These are phyloP conservation scores for Gossypioides kirkii DNA, from an alignment of 345 rosid genomes.

Conservation along the genomic window DNA sequence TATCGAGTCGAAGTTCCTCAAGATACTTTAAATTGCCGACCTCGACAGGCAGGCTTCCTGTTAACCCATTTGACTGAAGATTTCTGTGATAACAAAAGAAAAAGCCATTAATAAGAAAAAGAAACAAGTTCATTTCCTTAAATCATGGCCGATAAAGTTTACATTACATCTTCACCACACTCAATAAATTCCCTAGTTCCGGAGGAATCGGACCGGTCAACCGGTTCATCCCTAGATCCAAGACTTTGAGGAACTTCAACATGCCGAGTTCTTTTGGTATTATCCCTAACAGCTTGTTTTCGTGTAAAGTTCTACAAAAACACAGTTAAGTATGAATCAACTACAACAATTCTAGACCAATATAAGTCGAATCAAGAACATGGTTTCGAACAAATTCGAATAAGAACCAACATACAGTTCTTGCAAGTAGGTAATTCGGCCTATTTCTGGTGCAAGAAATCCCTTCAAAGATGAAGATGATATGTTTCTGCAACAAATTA, in stretches of 20 bases:
- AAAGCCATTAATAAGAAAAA: background rate
- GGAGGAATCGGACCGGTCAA: slow-evolving; percentile 77
- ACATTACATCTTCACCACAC: slow-evolving; percentile 49
- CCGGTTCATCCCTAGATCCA: slow-evolving; percentile 90
- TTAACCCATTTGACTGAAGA: slow-evolving; percentile 88
- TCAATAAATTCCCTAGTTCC: slow-evolving; percentile 66
- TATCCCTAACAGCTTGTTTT: slow-evolving; percentile 61
- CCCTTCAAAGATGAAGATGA: slow-evolving; percentile 66
- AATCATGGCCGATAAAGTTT: slow-evolving; percentile 6
- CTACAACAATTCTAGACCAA: background rate
- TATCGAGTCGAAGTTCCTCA: slow-evolving; percentile 71
- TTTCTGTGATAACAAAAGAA: slow-evolving; percentile 47
- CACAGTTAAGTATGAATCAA: slow-evolving; percentile 13
- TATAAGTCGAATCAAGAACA: background rate
- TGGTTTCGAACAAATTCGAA: background rate
- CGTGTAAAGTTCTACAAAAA: slow-evolving; percentile 57
- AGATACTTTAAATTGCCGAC: slow-evolving; percentile 73
- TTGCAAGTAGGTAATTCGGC: slow-evolving; percentile 61
- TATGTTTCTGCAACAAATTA: slow-evolving; percentile 59
- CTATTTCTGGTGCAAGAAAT: slow-evolving; percentile 76
- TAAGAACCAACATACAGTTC: slow-evolving; percentile 51
- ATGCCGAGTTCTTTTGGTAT: slow-evolving; percentile 87
- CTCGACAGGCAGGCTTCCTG: slow-evolving; percentile 73
- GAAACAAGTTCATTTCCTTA: background rate
- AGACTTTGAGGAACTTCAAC: slow-evolving; percentile 62